These are phyloP conservation scores for Annulohypoxylon bovei DNA, from an alignment of 495 filamentous ascomycete genomes.

Conservation along the genomic window DNA sequence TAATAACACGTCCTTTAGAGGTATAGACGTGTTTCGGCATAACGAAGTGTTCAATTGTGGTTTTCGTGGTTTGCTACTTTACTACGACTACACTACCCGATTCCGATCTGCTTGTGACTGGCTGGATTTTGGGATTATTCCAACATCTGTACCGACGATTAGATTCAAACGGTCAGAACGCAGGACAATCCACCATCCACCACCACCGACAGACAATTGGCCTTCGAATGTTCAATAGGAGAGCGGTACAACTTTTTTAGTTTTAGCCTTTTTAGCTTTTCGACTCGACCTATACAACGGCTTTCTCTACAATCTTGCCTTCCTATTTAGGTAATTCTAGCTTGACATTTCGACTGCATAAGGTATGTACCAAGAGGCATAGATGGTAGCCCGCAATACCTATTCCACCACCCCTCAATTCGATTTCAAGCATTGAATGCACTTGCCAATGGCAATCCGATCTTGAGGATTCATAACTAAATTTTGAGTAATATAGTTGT, in stretches of 20 bases:
- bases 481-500: slow-evolving; percentile 20
- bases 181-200: slow-evolving; percentile 2
- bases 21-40: slow-evolving; percentile 35
- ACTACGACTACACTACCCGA: neutral
- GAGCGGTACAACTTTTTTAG: slow-evolving; percentile 11
- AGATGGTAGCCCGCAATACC: neutral
- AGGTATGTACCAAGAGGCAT: slow-evolving; percentile 26
- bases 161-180: slow-evolving; percentile 10
- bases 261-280: neutral
- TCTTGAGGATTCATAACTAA: slow-evolving; percentile 12
- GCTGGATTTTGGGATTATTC: slow-evolving; percentile 15
- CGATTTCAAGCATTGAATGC: neutral
- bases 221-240: slow-evolving; percentile 8
- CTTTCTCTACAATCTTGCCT: neutral
- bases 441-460: neutral
- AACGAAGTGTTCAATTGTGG: slow-evolving; percentile 16
- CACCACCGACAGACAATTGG: slow-evolving; percentile 13
- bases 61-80: neutral
- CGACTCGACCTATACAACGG: neutral
- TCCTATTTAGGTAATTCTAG: slow-evolving; percentile 34
- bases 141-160: slow-evolving; percentile 2
- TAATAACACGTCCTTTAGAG: slow-evolving; percentile 26
- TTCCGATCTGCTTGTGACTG: slow-evolving; percentile 12
- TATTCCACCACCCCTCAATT: neutral
- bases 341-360: slow-evolving; percentile 10